phyloP scores from a whole-genome alignment of 2,329 filamentous ascomycete genomes.

The Colletotrichum karsti region DNA sequence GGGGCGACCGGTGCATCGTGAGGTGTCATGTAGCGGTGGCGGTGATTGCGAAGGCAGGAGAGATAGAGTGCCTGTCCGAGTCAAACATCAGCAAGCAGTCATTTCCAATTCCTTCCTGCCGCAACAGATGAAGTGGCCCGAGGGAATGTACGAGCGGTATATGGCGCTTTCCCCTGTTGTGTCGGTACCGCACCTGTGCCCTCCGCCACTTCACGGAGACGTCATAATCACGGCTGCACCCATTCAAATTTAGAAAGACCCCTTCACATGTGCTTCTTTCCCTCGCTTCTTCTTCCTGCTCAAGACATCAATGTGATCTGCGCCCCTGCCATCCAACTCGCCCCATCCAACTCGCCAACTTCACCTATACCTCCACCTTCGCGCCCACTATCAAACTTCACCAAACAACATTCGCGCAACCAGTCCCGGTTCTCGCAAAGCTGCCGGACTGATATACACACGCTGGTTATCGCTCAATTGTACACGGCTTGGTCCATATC shows the following conservation, averaged over 20 bases:
- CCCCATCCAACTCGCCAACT: not conserved
- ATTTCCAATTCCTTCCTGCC: not conserved
- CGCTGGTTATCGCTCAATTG: not conserved
- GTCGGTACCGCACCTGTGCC: not conserved
- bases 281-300: not conserved
- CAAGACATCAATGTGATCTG: not conserved
- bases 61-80: not conserved
- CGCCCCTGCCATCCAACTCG: accelerated
- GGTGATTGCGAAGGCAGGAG: not conserved
- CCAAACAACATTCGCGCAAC: not conserved
- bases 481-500: not conserved
- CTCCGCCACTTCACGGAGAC: not conserved
- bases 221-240: not conserved
- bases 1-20: not conserved
- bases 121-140: not conserved
- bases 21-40: not conserved
- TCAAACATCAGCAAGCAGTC: not conserved
- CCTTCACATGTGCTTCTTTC: not conserved
- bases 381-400: not conserved
- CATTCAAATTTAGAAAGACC: not conserved
- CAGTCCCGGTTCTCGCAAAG: not conserved
- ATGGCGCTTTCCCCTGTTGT: not conserved
- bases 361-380: not conserved
- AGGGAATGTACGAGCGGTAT: not conserved
- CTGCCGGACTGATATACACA: not conserved